phyloP scores from a whole-genome alignment of 257 asterid species.

The Nicotiana knightiana region DNA sequence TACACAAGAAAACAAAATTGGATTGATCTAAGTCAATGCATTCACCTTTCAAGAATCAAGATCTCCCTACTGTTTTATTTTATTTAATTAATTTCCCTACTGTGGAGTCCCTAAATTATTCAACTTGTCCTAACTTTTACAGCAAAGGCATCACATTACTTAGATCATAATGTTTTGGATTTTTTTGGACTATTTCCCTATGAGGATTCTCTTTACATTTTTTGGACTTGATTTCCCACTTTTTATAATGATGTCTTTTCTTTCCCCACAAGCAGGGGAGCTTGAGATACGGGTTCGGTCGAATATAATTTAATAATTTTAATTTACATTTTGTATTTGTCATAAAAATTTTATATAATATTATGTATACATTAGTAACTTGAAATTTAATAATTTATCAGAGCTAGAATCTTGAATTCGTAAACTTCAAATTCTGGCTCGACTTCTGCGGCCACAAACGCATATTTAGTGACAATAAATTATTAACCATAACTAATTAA shows the following conservation, averaged over 20 bases:
- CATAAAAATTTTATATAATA: no score
- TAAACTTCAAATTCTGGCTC: rapidly evolving
- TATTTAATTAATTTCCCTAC: neutral
- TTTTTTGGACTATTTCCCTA: neutral
- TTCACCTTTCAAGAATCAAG: slow-evolving; percentile 1
- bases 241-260: neutral
- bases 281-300: no score
- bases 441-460: neutral
- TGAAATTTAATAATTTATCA: no score
- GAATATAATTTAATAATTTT: no score
- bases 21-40: neutral
- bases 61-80: neutral
- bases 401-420: rapidly evolving
- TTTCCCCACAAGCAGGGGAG: neutral
- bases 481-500: neutral
- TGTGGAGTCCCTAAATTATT: neutral
- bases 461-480: neutral
- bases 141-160: neutral
- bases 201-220: neutral
- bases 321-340: no score
- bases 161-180: neutral
- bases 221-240: neutral
- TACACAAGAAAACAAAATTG: neutral
- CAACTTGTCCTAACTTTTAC: neutral
- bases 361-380: no score